These are phyloP conservation scores for Solanum sparsipilum DNA, from an alignment of 257 asterid species.

Conservation along the genomic window DNA sequence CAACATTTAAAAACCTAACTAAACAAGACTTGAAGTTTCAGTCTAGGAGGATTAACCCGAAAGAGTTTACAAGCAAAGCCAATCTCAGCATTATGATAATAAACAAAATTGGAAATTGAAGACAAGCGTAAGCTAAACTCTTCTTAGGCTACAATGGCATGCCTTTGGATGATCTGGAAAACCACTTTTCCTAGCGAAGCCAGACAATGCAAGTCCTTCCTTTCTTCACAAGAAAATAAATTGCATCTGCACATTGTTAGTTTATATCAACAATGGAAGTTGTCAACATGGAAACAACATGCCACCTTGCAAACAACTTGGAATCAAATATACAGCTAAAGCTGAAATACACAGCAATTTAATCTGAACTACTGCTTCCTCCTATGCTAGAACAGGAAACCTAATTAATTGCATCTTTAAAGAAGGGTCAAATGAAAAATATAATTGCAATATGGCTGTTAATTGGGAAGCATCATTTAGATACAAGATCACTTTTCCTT, in stretches of 20 bases:
- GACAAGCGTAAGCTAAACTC: not conserved
- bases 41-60: not conserved
- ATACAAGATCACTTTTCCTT: not conserved
- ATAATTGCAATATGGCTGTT: not conserved
- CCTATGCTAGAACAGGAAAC: not conserved
- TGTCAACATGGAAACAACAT: not conserved
- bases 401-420: not conserved
- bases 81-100: not conserved
- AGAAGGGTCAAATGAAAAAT: not conserved
- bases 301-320: not conserved
- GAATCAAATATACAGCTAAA: not conserved
- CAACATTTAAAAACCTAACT: not conserved
- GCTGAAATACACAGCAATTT: not conserved
- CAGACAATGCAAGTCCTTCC: not conserved
- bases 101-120: not conserved
- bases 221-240: not conserved
- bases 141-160: not conserved
- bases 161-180: not conserved
- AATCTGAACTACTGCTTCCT: not conserved
- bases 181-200: not conserved
- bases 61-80: not conserved
- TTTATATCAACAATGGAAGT: not conserved
- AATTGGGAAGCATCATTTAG: not conserved
- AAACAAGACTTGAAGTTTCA: not conserved
- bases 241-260: not conserved